These are phyloP conservation scores for Sapria himalayana DNA, from an alignment of 345 rosid species.

Conservation along the genomic window DNA sequence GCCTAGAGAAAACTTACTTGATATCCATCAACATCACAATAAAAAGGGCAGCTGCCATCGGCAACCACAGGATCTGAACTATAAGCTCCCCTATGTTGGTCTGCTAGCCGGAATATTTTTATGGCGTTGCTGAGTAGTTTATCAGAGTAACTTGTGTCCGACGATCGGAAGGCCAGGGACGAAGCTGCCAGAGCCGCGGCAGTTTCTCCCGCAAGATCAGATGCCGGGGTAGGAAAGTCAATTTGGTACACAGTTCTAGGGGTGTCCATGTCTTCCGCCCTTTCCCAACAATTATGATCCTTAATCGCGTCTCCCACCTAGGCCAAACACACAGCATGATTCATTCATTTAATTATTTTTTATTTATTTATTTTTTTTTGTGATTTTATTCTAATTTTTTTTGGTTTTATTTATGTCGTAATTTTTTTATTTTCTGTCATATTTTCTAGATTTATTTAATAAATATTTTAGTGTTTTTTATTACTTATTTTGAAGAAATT, in stretches of 20 bases:
- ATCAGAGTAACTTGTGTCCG: constrained; percentile 63
- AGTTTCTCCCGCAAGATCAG: constrained; percentile 78
- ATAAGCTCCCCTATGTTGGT: constrained; percentile 72
- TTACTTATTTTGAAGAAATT: too few relatives aligned
- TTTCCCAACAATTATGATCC: constrained; percentile 91
- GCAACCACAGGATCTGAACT: constrained; percentile 51
- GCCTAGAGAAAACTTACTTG: constrained; percentile 24
- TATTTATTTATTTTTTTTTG: too few relatives aligned
- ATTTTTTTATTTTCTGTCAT: too few relatives aligned
- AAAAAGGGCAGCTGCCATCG: constrained; percentile 79
- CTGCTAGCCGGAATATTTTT: constrained; percentile 45
- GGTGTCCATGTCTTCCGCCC: constrained; percentile 97
- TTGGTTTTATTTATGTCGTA: too few relatives aligned
- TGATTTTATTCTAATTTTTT: too few relatives aligned
- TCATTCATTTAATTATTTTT: too few relatives aligned
- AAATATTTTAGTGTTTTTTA: too few relatives aligned
- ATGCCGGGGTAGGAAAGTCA: constrained; percentile 71
- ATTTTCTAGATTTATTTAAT: too few relatives aligned
- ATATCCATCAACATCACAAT: constrained; percentile 78
- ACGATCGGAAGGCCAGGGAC: constrained; percentile 59
- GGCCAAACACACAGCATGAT: too few relatives aligned
- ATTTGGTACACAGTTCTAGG: constrained; percentile 54
- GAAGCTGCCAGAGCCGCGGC: constrained; percentile 81
- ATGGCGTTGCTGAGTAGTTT: constrained; percentile 45
- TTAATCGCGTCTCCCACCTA: constrained; percentile 80